phyloP scores from a whole-genome alignment of 805 yeast genomes.

The Peterozyma toletana region DNA sequence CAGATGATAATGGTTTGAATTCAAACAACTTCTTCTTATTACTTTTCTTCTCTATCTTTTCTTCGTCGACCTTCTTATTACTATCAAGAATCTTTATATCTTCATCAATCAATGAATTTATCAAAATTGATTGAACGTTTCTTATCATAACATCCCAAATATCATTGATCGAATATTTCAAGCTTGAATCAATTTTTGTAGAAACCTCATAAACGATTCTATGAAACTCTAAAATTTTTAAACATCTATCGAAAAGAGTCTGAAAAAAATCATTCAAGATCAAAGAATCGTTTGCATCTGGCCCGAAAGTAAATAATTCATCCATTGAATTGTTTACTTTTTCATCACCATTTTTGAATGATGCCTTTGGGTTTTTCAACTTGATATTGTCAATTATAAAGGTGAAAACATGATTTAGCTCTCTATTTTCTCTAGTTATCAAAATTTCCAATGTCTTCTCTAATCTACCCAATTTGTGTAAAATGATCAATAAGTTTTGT shows the following conservation, averaged over 20 bases:
- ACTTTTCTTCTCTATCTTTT: constrained; percentile 16
- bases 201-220: constrained; percentile 56
- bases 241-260: constrained; percentile 55
- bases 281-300: constrained; percentile 1
- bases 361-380: constrained; percentile 36
- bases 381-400: constrained; percentile 61
- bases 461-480: constrained; percentile 47
- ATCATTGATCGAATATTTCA: constrained; percentile 16
- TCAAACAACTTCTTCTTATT: constrained; percentile 7
- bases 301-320: constrained; percentile 11
- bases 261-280: constrained; percentile 67
- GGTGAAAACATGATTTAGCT: constrained; percentile 55
- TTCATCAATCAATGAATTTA: constrained; percentile 30
- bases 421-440: constrained; percentile 47
- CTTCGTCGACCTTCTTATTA: constrained; percentile 12
- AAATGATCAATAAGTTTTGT: constrained; percentile 10
- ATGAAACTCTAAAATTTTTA: constrained; percentile 64
- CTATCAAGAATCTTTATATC: constrained; percentile 12
- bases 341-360: constrained; percentile 4
- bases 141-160: constrained; percentile 38
- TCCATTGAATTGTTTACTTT: neutral
- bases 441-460: constrained; percentile 51
- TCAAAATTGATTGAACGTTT: constrained; percentile 30
- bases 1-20: neutral
- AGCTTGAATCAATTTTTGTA: constrained; percentile 13